These are phyloP conservation scores for Tarenaya hassleriana DNA, from an alignment of 345 rosid genomes.

Conservation along the genomic window DNA sequence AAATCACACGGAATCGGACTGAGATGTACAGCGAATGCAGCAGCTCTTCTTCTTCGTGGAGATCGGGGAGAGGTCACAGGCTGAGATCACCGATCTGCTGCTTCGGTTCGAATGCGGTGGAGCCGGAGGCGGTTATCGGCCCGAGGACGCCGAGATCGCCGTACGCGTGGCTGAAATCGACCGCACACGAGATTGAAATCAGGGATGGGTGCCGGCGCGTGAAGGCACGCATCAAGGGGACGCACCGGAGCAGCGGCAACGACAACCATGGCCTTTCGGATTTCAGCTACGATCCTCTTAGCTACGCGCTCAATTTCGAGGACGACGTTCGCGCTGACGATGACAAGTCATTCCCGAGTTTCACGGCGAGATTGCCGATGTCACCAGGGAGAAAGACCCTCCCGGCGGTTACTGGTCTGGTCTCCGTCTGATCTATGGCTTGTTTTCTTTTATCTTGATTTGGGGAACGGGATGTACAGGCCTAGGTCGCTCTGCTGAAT, in stretches of 20 bases:
- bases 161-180: conserved; percentile 36
- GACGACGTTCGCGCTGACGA: conserved; percentile 39
- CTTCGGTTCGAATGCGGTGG: conserved; percentile 28
- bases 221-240: conserved; percentile 30
- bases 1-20: background rate
- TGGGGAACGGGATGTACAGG: no score
- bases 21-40: conserved; percentile 25
- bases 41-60: conserved; percentile 31
- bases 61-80: conserved; percentile 21
- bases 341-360: conserved; percentile 25
- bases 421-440: conserved; percentile 23
- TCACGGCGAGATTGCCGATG: conserved; percentile 49
- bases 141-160: conserved; percentile 37
- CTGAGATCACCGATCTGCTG: conserved; percentile 45
- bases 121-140: conserved; percentile 20
- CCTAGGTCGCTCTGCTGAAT: no score
- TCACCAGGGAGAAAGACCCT: conserved; percentile 31
- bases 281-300: conserved; percentile 56
- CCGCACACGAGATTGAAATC: conserved; percentile 36
- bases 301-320: conserved; percentile 69
- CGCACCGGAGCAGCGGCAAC: conserved; percentile 5
- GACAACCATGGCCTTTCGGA: conserved; percentile 36
- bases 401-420: conserved; percentile 26
- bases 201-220: conserved; percentile 37
- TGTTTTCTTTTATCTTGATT: no score